phyloP scores from a whole-genome alignment of 2,329 filamentous ascomycete species.

The Beauveria asiatica region DNA sequence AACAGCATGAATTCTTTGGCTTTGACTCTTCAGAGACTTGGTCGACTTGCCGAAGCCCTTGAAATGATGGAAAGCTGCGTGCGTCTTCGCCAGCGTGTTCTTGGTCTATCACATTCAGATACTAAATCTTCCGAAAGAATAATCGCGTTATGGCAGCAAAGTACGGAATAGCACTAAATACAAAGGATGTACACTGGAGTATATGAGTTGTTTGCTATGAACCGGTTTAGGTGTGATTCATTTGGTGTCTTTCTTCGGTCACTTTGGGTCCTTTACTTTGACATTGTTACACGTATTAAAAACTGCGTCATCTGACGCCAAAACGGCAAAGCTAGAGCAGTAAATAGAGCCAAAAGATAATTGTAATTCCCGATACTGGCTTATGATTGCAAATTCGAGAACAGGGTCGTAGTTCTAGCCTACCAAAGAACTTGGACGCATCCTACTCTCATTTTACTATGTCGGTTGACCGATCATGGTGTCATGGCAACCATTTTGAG shows the following conservation, averaged over 20 bases:
- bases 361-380: too few species aligned
- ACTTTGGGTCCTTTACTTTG: not conserved
- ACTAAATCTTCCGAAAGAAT: rapidly evolving
- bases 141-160: not conserved
- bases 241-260: not conserved
- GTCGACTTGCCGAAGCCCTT: not conserved
- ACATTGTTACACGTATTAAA: too few species aligned
- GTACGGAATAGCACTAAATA: not conserved
- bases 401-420: too few species aligned
- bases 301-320: too few species aligned
- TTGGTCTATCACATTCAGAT: not conserved
- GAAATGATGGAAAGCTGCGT: not conserved
- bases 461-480: too few species aligned
- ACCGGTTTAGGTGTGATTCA: not conserved
- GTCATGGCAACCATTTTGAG: too few species aligned
- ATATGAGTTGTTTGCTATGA: not conserved
- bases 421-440: too few species aligned
- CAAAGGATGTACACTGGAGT: not conserved
- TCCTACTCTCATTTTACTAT: too few species aligned
- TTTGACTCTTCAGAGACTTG: not conserved
- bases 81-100: not conserved
- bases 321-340: too few species aligned
- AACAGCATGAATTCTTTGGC: not conserved
- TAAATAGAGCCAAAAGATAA: too few species aligned
- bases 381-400: too few species aligned